A percentile compares a stretch with the other conserved stretches of the same genome.
These are phyloP conservation scores for Entomortierella lignicola DNA, from an alignment of 192 early-diverging fungal genomes.

Conservation along the genomic window DNA sequence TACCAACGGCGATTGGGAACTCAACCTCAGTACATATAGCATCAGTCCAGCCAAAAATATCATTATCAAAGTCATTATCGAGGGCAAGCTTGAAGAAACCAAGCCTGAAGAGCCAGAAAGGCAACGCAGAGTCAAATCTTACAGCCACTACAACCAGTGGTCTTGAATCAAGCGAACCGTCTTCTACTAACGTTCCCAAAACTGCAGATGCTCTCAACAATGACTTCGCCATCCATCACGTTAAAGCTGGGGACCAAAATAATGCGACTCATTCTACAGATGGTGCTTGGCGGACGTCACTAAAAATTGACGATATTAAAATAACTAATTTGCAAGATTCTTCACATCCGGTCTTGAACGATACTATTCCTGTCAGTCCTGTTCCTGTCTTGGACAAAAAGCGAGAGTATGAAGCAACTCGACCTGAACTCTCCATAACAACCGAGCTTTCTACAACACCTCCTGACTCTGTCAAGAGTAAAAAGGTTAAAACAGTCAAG, in stretches of 20 bases:
- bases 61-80: not conserved
- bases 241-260: too few species aligned
- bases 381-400: not conserved
- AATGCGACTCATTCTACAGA: not conserved
- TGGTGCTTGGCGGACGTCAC: not conserved
- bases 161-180: not conserved
- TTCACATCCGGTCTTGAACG: not conserved
- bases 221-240: too few species aligned
- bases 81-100: conserved; percentile 5
- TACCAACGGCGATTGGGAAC: too few species aligned
- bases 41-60: not conserved
- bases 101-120: not conserved
- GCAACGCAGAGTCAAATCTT: not conserved
- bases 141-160: not conserved
- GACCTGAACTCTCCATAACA: not conserved
- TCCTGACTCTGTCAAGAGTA: too few species aligned
- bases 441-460: not conserved
- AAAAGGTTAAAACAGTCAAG: not conserved
- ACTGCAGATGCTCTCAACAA: not conserved
- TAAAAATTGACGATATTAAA: too few species aligned
- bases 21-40: not conserved
- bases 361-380: not conserved
- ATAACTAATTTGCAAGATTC: not conserved
- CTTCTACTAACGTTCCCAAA: not conserved
- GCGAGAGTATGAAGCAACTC: not conserved